Base-by-base conservation (phyloP, 331 rosid species). In the Cydonia oblonga region DNA sequence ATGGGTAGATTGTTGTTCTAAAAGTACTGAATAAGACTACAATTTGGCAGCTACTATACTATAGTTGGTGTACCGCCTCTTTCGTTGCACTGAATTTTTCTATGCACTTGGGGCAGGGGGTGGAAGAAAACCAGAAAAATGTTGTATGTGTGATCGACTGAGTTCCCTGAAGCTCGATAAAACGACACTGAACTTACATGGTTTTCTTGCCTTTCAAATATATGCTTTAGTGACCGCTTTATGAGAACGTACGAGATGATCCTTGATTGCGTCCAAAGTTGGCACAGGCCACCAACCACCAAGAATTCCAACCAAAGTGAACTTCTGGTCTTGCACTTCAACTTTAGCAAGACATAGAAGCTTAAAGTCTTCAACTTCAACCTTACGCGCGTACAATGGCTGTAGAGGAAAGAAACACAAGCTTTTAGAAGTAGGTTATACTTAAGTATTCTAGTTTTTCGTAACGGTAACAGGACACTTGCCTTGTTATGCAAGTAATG, bases 251-350 rank as follows among this genome's bases (percentile, higher is more conserved):
- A 75, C 81, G 76, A 70, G 84, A 75, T 57, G 70, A 71, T 46
- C 75, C 82, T 68, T 58, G 59, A 71, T 65, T 26, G 53, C 9
- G 19, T 62, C 42, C 42, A 76, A 42, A 66, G 46, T 72, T 3
- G 92, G 89, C 82, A 86, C 63, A 63, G 75, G 32, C 97, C 97
- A 90, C 97, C 97, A 90, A 59, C 84, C 84, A 77, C 97, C 92
- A 54, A 90, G 90, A 84, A 90, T 75, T 68, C 96, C 97, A 59
- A 88, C 77, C 80, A 90, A 71, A 28, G 86, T 82, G 77, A 85
- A 79, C 79, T 78, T 76, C 30, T 81, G 81, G 64, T 75, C 81
- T 75, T 77, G 74, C 11, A 88, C 73, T 88, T 88, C 90, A 49
- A 88, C 86, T 81, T 57, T 74, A 61, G 96, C 97, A 64, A 88